Base-by-base conservation (phyloP, 352 stramenopile genomes). In the Pythium sp. region DNA sequence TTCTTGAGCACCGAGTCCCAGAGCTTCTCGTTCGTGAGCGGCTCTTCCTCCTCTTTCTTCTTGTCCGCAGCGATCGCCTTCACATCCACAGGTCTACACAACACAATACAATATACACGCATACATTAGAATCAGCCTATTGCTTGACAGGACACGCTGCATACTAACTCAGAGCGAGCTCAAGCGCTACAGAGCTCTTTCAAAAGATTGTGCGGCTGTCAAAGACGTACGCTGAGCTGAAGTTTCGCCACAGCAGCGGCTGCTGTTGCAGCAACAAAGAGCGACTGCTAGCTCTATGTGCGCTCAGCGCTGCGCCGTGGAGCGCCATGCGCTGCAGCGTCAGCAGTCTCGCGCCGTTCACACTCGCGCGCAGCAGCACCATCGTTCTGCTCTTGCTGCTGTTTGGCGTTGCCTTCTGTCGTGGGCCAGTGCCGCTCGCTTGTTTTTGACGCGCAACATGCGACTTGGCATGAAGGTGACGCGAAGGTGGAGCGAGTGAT, bases 1-100 rank as follows among this genome's bases (percentile, higher is more conserved):
- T 83, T 79, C 28, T 74, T 63, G 30, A 92, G 72, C 49, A 93
- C 82, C 5, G 79, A 81, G 64, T 92, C 81, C 82, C 87, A 92
- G 58, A 94, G 69, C 60, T 86, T 85, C 53, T 83, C 79, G 71
- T 91, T 91, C 64, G 82, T 91, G 56, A 89, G 55, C 28, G 81
- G 74, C 61, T 84, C 74, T 0, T 87, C 74, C 18, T 7, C 32
- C 5, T 78, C 54, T 3, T 71, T 47, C 70, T 73, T 69, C 14
- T 68, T 32, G 20, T 76, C 65, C 6, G 64, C 56, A 6, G 22
- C 53, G 15, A 68, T 58, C 7, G 66, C 22, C 43, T 61, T 62
- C 34, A 11, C 18, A 24, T 62, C 63, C 28, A 32, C 24, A 62
- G 36, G 53, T 36, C 63, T 68, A 36, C 1, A 18, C 38, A 32